Percentiles rank a stretch among this genome's conserved stretches.
These are phyloP conservation scores for Colletotrichum cordylinicola DNA, from an alignment of 2,329 filamentous ascomycete species.

Conservation along the genomic window DNA sequence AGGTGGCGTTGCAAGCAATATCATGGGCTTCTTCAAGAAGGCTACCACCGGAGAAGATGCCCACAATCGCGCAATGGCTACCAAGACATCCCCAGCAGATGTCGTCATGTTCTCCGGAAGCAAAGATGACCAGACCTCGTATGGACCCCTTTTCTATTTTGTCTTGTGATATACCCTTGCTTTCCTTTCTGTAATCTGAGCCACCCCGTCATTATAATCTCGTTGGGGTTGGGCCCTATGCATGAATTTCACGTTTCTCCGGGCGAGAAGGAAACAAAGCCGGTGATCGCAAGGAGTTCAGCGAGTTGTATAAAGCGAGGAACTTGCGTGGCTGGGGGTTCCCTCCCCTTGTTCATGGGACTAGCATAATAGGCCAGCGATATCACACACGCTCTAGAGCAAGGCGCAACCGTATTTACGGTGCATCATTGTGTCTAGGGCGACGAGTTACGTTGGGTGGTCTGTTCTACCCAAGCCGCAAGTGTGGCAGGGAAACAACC, in stretches of 20 bases:
- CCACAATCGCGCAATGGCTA: conserved; percentile 79
- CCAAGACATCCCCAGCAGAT: conserved; percentile 93
- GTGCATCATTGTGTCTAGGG: conserved; percentile 48
- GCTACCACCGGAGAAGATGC: conserved; percentile 82
- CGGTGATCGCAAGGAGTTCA: not conserved
- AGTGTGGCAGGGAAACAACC: not conserved
- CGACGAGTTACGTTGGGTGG: conserved; percentile 50
- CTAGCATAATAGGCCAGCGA: not conserved
- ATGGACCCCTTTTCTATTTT: conserved; percentile 41
- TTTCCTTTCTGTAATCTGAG: not conserved
- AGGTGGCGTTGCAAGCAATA: conserved; percentile 78
- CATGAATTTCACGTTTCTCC: not conserved
- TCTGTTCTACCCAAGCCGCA: not conserved
- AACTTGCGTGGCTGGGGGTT: not conserved
- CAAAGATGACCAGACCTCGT: conserved; percentile 96
- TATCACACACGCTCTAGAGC: conserved; percentile 44
- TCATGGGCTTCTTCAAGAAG: conserved; percentile 88
- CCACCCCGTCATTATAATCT: not conserved
- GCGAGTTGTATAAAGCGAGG: not conserved
- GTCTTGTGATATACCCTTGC: conserved; percentile 10
- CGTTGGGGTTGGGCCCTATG: not conserved
- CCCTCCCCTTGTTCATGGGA: not conserved
- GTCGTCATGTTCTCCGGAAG: conserved; percentile 98
- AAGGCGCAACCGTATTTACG: conserved; percentile 36
- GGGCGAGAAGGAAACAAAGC: not conserved